These are phyloP conservation scores for Boletales sp. DNA, from an alignment of 768 basidiomycete genomes.

Conservation along the genomic window DNA sequence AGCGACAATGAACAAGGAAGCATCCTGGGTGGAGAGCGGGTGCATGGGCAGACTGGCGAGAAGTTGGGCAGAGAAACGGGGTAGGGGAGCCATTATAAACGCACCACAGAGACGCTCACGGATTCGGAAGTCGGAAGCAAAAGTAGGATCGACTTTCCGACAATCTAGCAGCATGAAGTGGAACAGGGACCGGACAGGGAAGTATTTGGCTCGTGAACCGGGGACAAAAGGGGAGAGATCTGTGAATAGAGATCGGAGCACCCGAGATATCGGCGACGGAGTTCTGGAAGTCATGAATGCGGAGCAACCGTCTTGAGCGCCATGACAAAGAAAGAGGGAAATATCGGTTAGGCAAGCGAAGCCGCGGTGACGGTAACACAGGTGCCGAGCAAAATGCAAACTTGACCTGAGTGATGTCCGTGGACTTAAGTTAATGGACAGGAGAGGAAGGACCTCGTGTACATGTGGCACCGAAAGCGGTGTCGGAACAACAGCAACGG, in stretches of 20 bases:
- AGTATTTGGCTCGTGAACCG: conserved; percentile 21
- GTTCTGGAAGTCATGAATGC: conserved; percentile 23
- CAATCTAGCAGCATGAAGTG: conserved; percentile 28
- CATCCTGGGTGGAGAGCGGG: conserved; percentile 16
- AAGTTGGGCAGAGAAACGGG: conserved; percentile 17
- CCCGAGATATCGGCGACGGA: conserved; percentile 17
- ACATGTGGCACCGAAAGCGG: conserved; percentile 31
- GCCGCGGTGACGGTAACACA: conserved; percentile 35
- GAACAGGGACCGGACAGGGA: conserved; percentile 19
- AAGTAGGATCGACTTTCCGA: conserved; percentile 35
- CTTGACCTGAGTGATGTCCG: conserved; percentile 32
- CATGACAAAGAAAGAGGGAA: conserved; percentile 32
- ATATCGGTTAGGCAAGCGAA: conserved; percentile 35
- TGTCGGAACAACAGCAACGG: conserved; percentile 25
- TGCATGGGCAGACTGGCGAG: conserved; percentile 16
- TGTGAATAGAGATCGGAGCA: conserved; percentile 15
- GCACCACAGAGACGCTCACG: conserved; percentile 24
- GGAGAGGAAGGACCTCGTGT: conserved; percentile 34
- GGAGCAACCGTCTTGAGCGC: conserved; percentile 20
- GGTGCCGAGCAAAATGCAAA: conserved; percentile 31
- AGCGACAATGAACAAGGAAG: conserved; percentile 15
- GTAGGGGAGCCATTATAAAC: conserved; percentile 20
- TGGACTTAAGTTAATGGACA: conserved; percentile 38
- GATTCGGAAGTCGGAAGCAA: conserved; percentile 29
- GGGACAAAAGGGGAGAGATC: conserved; percentile 9